A percentile compares a stretch with the other conserved stretches of the same genome.
phyloP scores from a whole-genome alignment of 805 yeast genomes.

The Sugiyamaella qingdaonensis region DNA sequence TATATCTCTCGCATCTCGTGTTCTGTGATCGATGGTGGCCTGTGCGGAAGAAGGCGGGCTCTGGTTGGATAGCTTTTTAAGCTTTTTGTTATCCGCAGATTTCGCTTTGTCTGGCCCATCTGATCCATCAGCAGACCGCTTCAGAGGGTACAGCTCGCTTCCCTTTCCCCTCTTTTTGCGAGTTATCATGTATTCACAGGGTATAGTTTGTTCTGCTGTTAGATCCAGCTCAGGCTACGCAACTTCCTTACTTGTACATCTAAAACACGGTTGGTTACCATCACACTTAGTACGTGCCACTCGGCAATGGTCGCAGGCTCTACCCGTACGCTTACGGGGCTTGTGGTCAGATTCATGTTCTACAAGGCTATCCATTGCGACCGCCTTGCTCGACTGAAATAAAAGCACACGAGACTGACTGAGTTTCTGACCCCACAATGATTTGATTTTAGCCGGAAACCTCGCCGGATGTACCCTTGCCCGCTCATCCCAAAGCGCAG shows the following conservation, averaged over 20 bases:
- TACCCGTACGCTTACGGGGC: slow-evolving; percentile 18
- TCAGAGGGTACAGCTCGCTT: slow-evolving; percentile 10
- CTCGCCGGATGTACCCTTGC: too few species aligned
- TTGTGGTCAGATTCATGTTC: background rate
- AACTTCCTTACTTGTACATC: slow-evolving; percentile 31
- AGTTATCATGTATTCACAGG: slow-evolving; percentile 7
- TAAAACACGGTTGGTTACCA: slow-evolving; percentile 42
- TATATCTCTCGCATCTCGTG: background rate
- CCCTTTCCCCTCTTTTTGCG: slow-evolving; percentile 15
- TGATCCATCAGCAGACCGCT: background rate
- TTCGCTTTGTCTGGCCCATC: background rate
- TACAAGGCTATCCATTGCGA: background rate
- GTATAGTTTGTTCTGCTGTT: background rate
- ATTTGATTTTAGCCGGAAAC: too few species aligned
- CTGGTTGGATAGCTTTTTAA: background rate
- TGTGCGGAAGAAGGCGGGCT: background rate
- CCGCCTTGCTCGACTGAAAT: too few species aligned
- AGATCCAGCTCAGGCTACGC: background rate
- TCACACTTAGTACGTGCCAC: slow-evolving; percentile 44
- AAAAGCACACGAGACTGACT: too few species aligned
- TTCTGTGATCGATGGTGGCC: background rate
- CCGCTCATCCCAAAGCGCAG: too few species aligned
- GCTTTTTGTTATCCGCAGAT: background rate
- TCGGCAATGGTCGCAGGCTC: slow-evolving; percentile 47
- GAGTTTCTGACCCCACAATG: too few species aligned